Evolutionary conservation across 768 basidiomycete species (phyloP).

Genomic region (Mycena capillaripes): DNA sequence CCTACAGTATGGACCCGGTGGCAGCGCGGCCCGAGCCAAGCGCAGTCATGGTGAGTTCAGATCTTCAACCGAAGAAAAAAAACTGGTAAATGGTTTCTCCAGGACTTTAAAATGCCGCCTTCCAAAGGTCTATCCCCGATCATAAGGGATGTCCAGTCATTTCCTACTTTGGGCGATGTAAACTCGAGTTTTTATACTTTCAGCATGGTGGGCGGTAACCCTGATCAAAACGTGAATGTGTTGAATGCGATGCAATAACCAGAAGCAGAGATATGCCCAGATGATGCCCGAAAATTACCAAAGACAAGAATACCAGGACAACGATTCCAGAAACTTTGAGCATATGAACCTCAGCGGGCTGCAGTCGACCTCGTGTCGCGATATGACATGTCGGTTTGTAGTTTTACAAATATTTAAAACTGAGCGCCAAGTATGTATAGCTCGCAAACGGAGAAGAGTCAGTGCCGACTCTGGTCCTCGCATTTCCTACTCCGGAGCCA

Average conservation of each 20-base stretch:
- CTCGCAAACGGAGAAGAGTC: conserved; percentile 16
- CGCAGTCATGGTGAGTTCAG: conserved; percentile 10
- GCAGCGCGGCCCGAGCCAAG: conserved; percentile 19
- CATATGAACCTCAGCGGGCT: conserved; percentile 39
- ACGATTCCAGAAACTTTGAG: conserved; percentile 37
- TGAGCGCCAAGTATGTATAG: not conserved
- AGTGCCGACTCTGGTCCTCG: conserved; percentile 48
- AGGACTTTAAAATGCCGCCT: conserved; percentile 13
- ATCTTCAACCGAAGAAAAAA: not conserved
- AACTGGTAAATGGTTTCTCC: not conserved
- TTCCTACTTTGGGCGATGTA: conserved; percentile 33
- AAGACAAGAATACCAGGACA: conserved; percentile 16
- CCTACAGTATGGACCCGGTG: conserved; percentile 5
- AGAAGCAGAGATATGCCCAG: conserved; percentile 5
- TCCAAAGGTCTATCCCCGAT: conserved; percentile 54
- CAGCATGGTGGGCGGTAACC: conserved; percentile 19
- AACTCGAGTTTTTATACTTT: conserved; percentile 38
- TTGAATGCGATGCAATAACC: not conserved
- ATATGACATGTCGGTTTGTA: conserved; percentile 11
- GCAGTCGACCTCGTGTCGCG: conserved; percentile 33
- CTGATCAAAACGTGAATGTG: conserved; percentile 22
- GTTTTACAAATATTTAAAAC: not conserved
- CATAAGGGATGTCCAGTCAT: conserved; percentile 49
- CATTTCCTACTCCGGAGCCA: conserved; percentile 50
- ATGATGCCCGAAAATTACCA: not conserved